These are phyloP conservation scores for Picochlorum sp. DNA, from an alignment of 139 green algal species.

Conservation along the genomic window DNA sequence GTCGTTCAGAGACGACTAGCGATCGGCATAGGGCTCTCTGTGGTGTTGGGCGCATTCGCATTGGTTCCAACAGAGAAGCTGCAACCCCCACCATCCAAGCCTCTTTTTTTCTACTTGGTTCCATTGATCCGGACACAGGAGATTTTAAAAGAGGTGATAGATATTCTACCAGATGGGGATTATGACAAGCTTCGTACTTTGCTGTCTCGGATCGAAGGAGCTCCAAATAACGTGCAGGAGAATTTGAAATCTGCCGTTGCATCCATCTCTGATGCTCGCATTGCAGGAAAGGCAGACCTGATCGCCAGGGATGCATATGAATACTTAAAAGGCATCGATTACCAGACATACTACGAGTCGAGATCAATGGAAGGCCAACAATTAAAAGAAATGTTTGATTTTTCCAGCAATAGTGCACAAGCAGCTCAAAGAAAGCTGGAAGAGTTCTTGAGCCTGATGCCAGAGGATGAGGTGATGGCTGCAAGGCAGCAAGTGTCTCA, in stretches of 20 bases:
- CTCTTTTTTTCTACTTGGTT: conserved; percentile 66
- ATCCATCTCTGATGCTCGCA: conserved; percentile 1
- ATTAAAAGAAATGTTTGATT: conserved; percentile 33
- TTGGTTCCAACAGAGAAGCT: conserved; percentile 59
- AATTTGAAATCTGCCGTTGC: conserved; percentile 41
- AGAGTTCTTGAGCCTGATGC: conserved; percentile 39
- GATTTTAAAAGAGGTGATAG: conserved; percentile 13
- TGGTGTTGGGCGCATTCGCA: conserved; percentile 43
- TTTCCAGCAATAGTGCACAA: conserved; percentile 20
- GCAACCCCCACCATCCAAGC: conserved; percentile 43
- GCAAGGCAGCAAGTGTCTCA: conserved; percentile 23
- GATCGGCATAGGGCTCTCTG: conserved; percentile 28
- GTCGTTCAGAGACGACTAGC: conserved; percentile 35
- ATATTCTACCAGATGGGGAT: conserved; percentile 17
- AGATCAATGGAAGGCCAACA: conserved; percentile 15
- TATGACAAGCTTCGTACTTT: conserved; percentile 21
- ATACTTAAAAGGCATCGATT: conserved; percentile 30
- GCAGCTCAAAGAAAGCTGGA: conserved; percentile 26
- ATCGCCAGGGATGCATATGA: conserved; percentile 27
- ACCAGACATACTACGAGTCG: conserved; percentile 38
- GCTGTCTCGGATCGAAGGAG: conserved; percentile 28
- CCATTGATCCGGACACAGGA: conserved; percentile 44
- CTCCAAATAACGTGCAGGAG: conserved; percentile 51
- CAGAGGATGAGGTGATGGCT: conserved; percentile 32
- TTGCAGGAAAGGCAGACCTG: conserved; percentile 6